A percentile compares a stretch with the other conserved stretches of the same genome.
These are phyloP conservation scores for Fusarium aywerte DNA, from an alignment of 2,329 filamentous ascomycete species.

Conservation along the genomic window DNA sequence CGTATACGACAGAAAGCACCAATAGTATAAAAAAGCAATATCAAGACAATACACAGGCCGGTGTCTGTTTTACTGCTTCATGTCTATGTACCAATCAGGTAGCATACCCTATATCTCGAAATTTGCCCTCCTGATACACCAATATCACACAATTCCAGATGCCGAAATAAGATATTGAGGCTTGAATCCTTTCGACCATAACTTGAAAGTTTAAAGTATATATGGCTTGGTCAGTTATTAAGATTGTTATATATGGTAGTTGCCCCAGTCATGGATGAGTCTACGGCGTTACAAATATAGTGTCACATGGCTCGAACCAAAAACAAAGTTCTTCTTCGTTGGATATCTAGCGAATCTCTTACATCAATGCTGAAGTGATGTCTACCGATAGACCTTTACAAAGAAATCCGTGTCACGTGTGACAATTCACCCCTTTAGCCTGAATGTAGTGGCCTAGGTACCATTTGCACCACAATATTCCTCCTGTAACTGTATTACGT, in stretches of 20 bases:
- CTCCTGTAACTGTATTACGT: background rate
- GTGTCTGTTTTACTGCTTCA: background rate
- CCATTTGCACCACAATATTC: background rate
- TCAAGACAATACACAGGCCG: too few species aligned
- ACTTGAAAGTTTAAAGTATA: too few species aligned
- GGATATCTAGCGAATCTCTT: background rate
- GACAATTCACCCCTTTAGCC: slow-evolving; percentile 16
- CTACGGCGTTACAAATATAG: too few species aligned
- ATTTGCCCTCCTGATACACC: too few species aligned
- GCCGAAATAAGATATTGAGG: background rate
- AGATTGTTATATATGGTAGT: too few species aligned
- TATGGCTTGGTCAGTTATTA: background rate
- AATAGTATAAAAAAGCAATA: too few species aligned
- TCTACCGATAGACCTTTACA: background rate
- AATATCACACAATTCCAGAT: background rate
- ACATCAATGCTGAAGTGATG: background rate
- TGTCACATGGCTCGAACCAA: too few species aligned
- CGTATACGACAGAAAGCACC: background rate
- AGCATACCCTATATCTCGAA: background rate
- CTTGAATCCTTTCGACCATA: too few species aligned
- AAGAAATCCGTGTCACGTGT: slow-evolving; percentile 19
- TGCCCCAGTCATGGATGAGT: background rate
- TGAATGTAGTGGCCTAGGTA: background rate
- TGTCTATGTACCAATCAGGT: too few species aligned
- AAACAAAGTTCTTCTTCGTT: background rate